Base-by-base conservation (phyloP, 192 early-diverging fungal genomes). In the Kickxella alabastrina region DNA sequence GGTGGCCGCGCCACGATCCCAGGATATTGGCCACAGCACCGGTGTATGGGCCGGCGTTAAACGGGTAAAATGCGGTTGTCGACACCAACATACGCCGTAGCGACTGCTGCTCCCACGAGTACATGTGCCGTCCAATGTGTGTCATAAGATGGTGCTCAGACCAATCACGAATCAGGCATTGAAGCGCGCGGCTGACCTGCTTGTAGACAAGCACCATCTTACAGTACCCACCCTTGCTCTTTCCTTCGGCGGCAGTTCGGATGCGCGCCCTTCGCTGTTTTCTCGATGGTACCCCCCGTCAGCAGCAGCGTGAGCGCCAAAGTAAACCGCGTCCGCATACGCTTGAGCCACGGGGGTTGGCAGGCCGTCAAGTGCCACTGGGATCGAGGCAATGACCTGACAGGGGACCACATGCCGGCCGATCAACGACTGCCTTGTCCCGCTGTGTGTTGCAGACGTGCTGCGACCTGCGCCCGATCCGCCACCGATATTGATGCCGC, bases 61-160 rank as follows among this genome's bases (percentile, higher is more conserved):
- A 66, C 21, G 71, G 71, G 25, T 75, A 75, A 37, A 52, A 75
- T 8, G 71, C 64, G 3, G 55, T 45, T 4, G 71, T 75, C 10
- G 59, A 40, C 6, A 60, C 64, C 38, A 75, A 27, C 29, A 75
- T 48, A 14, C 64, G 64, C 14, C 71, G 63, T 47, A 75, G 6
- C 0, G 59, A 29, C 10, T 54, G 50, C 42, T 61, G 59, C 71
- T 75, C 71, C 71, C 71, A 75, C 9, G 41, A 52, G 13, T 46
- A 42, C 59, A 75, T 52, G n/a, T 75, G 49, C 9, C 71, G 71
- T 14, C 51, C 64, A 21, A 75, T 51, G 23, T 75, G 71, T n/a
- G 64, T 55, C 71, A 75, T 75, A 29, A 75, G 38, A 17, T 75
- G 71, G 26, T 67, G 71, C 64, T 75, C 71, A 2, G 71, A 58